These are phyloP conservation scores for Daedaleopsis nitida DNA, from an alignment of 768 basidiomycete genomes.

Conservation along the genomic window DNA sequence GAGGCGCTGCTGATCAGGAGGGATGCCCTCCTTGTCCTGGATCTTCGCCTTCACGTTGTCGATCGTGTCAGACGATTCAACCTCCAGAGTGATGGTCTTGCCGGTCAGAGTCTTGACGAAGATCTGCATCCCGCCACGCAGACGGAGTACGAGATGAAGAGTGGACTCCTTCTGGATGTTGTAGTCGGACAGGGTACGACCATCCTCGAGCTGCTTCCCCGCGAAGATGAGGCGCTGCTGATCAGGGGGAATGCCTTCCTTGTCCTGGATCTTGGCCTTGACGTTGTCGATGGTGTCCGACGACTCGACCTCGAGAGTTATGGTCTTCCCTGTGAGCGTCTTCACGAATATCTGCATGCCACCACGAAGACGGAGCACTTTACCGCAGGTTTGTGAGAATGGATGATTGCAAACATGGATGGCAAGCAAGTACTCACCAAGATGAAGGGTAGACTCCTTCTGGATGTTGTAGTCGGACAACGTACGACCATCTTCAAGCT, in stretches of 20 bases:
- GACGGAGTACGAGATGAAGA: constrained; percentile 53
- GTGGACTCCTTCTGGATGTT: constrained; percentile 85
- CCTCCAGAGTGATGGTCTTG: constrained; percentile 60
- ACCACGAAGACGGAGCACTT: constrained; percentile 83
- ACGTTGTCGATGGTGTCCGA: constrained; percentile 94
- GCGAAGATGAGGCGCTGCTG: constrained; percentile 93
- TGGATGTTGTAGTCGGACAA: constrained; percentile 91
- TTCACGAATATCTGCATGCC: constrained; percentile 94
- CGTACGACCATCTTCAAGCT: constrained; percentile 89
- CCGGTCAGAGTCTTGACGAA: constrained; percentile 55
- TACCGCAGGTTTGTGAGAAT: background rate
- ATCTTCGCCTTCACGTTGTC: constrained; percentile 38
- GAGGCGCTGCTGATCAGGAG: constrained; percentile 35
- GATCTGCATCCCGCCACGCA: constrained; percentile 45
- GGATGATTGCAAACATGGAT: background rate
- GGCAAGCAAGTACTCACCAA: constrained; percentile 32
- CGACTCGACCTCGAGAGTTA: constrained; percentile 91
- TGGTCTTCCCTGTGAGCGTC: constrained; percentile 88
- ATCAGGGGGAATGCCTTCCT: constrained; percentile 82
- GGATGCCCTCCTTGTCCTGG: constrained; percentile 37
- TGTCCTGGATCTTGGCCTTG: constrained; percentile 80
- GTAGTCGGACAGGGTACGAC: constrained; percentile 81
- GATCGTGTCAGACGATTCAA: constrained; percentile 41
- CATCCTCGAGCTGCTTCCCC: constrained; percentile 93
- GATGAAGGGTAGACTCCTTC: constrained; percentile 83